A percentile compares a stretch with the other conserved stretches of the same genome.
phyloP scores from a whole-genome alignment of 345 rosid species.

The Corchorus capsularis region DNA sequence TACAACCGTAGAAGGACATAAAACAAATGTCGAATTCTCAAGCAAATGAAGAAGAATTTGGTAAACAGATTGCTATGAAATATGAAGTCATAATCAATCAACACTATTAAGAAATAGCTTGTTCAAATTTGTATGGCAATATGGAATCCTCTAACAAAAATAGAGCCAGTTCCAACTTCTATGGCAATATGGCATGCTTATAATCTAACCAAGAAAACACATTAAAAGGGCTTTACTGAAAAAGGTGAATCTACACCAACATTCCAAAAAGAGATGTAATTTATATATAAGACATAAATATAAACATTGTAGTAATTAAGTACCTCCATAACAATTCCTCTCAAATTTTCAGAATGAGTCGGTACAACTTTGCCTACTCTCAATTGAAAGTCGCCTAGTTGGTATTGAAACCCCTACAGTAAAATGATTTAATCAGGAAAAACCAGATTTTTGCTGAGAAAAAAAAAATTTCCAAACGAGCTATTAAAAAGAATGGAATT shows the following conservation, averaged over 20 bases:
- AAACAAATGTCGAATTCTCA: neutral
- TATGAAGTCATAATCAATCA: neutral
- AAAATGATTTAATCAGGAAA: neutral
- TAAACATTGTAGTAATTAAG: neutral
- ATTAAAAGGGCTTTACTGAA: neutral
- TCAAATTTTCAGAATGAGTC: constrained; percentile 73
- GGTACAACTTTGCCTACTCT: constrained; percentile 91
- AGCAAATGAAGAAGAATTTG: neutral
- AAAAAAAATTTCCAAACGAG: neutral
- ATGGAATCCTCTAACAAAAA: neutral
- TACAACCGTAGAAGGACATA: neutral
- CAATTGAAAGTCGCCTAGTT: constrained; percentile 80
- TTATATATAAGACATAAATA: neutral
- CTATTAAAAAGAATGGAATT: neutral
- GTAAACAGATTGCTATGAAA: neutral
- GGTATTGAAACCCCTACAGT: constrained; percentile 82
- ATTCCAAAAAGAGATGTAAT: neutral
- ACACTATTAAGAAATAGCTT: neutral
- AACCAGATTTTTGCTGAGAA: neutral
- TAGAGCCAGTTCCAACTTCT: too few relatives aligned
- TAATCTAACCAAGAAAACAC: neutral
- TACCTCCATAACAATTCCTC: constrained; percentile 98
- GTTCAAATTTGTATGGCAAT: too few relatives aligned
- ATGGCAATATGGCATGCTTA: neutral
- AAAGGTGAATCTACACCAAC: neutral